Evolutionary conservation across 2,329 filamentous ascomycete genomes (phyloP).

Genomic region (Fusarium buharicum): DNA sequence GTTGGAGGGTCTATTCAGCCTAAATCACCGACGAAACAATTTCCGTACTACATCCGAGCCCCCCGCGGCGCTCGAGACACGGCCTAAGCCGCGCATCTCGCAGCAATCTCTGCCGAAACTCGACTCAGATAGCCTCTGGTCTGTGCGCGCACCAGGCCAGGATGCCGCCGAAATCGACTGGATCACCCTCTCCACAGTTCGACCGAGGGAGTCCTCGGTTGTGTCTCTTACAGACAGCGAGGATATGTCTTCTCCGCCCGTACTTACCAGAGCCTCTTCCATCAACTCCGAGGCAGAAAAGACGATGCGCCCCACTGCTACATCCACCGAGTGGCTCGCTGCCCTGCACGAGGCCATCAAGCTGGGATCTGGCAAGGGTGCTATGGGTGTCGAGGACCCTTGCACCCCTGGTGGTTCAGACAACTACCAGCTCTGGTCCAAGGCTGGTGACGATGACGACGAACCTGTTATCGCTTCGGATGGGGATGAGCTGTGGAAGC

Average conservation of each 20-base stretch:
- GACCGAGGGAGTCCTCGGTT: constrained; percentile 36
- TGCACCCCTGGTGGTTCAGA: constrained; percentile 10
- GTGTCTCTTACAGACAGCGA: constrained; percentile 33
- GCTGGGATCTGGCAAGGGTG: constrained; percentile 27
- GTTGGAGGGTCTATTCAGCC: constrained; percentile 42
- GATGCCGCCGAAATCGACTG: constrained; percentile 34
- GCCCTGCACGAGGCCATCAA: constrained; percentile 50
- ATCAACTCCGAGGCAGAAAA: constrained; percentile 29
- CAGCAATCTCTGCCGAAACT: constrained; percentile 46
- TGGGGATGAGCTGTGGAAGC: constrained; percentile 41
- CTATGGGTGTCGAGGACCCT: constrained; percentile 19
- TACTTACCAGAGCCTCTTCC: constrained; percentile 38
- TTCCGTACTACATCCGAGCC: constrained; percentile 43
- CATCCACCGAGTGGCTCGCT: constrained; percentile 50
- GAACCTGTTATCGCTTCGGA: constrained; percentile 17
- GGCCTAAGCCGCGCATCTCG: constrained; percentile 48
- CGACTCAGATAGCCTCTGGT: constrained; percentile 52
- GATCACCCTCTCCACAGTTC: constrained; percentile 38
- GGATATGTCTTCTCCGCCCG: constrained; percentile 20
- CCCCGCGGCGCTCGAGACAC: constrained; percentile 47
- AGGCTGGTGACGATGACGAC: constrained; percentile 19
- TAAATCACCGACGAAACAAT: constrained; percentile 42
- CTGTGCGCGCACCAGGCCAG: constrained; percentile 37
- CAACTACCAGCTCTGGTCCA: constrained; percentile 44
- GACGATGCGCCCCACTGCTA: constrained; percentile 38